phyloP scores from a whole-genome alignment of 306 rosid species.

The Citrullus amarus region DNA sequence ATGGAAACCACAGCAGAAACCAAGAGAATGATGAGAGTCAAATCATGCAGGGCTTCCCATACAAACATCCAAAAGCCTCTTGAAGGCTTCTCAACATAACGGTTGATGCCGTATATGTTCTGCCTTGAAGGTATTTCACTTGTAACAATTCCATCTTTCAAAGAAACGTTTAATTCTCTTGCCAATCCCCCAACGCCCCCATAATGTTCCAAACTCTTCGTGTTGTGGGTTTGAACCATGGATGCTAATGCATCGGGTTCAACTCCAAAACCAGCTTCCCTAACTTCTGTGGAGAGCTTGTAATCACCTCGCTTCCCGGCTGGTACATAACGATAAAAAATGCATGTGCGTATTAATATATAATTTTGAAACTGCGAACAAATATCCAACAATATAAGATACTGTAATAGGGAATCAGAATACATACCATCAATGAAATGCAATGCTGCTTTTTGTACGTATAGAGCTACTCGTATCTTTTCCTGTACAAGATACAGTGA shows the following conservation, averaged over 20 bases:
- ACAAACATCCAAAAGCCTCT: constrained; percentile 75
- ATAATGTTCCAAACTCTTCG: constrained; percentile 25
- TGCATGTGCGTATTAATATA: background rate
- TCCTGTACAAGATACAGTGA: constrained; percentile 35
- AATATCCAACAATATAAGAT: background rate
- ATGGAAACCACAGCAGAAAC: constrained; percentile 45
- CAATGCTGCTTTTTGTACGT: constrained; percentile 85
- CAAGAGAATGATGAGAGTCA: constrained; percentile 66
- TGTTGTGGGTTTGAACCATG: constrained; percentile 49
- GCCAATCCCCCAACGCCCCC: constrained; percentile 62
- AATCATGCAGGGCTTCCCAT: constrained; percentile 90
- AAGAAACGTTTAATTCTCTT: constrained; percentile 26
- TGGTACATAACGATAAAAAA: constrained; percentile 9
- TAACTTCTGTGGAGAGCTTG: constrained; percentile 35
- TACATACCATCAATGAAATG: constrained; percentile 78
- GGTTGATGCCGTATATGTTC: constrained; percentile 39
- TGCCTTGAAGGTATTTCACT: constrained; percentile 37
- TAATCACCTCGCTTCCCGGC: constrained; percentile 36
- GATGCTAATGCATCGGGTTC: constrained; percentile 53
- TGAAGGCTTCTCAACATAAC: constrained; percentile 44
- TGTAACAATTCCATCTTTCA: constrained; percentile 40
- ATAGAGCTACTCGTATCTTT: constrained; percentile 74
- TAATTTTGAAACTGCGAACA: background rate
- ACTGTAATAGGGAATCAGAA: background rate
- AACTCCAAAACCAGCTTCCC: constrained; percentile 54